A percentile compares a stretch with the other conserved stretches of the same genome.
These are phyloP conservation scores for Candida piceae DNA, from an alignment of 805 yeast species.

Conservation along the genomic window DNA sequence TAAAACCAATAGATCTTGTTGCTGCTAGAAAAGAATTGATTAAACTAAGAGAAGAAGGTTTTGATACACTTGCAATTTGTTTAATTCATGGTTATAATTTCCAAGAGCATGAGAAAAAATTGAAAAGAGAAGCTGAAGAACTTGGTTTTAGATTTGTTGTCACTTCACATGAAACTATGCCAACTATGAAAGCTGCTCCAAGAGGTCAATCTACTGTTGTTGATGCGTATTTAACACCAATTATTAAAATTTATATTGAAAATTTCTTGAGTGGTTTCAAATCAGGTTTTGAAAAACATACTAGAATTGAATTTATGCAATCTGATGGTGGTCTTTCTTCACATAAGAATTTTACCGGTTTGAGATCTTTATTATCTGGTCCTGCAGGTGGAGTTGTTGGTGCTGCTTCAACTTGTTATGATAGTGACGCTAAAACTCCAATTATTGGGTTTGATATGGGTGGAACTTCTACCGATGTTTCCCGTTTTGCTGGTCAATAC, in stretches of 20 bases:
- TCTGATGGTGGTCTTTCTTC: constrained; percentile 94
- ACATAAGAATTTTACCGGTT: constrained; percentile 77
- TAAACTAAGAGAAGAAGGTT: constrained; percentile 21
- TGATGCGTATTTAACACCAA: constrained; percentile 82
- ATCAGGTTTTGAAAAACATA: constrained; percentile 46
- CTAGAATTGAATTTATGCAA: constrained; percentile 81
- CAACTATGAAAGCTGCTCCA: constrained; percentile 73
- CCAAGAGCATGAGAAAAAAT: constrained; percentile 47
- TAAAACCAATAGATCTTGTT: constrained; percentile 43
- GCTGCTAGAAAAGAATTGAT: constrained; percentile 18
- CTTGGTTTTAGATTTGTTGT: constrained; percentile 69
- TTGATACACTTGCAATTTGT: constrained; percentile 32
- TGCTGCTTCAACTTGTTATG: constrained; percentile 75
- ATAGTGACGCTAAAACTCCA: constrained; percentile 47
- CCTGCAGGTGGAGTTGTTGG: constrained; percentile 99
- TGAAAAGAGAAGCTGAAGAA: constrained; percentile 54
- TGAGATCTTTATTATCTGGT: constrained; percentile 85
- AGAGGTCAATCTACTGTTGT: constrained; percentile 76
- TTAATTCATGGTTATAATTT: constrained; percentile 33
- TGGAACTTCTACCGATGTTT: constrained; percentile 36
- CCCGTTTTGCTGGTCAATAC: constrained; percentile 28
- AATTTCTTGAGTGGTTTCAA: constrained; percentile 61
- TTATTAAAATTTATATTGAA: constrained; percentile 58
- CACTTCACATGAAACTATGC: constrained; percentile 61
- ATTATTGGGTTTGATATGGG: constrained; percentile 54